Evolutionary conservation across 1,284 basidiomycete species (phyloP), one percentile per base, ranked within the genome.

Genomic region (Takashimella tepidaria): DNA sequence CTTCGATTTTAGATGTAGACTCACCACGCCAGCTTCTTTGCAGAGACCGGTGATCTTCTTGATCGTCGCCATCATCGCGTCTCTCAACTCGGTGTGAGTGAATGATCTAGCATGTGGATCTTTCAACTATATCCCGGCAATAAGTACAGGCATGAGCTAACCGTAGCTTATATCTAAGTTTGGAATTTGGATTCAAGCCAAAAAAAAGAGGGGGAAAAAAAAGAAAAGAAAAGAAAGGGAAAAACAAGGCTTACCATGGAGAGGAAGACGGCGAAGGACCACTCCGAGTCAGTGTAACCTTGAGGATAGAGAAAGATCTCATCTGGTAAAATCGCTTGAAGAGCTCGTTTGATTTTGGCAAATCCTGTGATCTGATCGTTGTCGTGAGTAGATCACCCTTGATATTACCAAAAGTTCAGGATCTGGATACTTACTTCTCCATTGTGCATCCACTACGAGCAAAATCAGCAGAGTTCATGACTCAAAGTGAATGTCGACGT

Each of bases 201-300:
- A n/a, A n/a, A n/a, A n/a, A n/a, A n/a, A n/a, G n/a, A n/a, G n/a
- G n/a, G n/a, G n/a, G n/a, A n/a, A n/a, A n/a, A n/a, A n/a, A n/a
- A n/a, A n/a, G n/a, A n/a, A n/a, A n/a, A n/a, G n/a, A n/a, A n/a
- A n/a, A n/a, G n/a, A n/a, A n/a, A n/a, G n/a, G n/a, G n/a, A n/a
- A n/a, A n/a, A n/a, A n/a, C n/a, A n/a, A n/a, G n/a, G n/a, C n/a
- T 47, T 49, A 86, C 90, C 78, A 88, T 91, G 3, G 89, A 88
- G 21, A 97, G 76, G 72, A 92, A 89, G 47, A 95, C 77, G 10
- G 89, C 92, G 68, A 96, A 97, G 5, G 89, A 86, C 91, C 92
- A 96, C 79, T 97, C 91, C 1, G 91, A 92, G 73, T 95, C 91
- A n/a, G 92, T 96, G 68, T 92, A 92, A 49, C 92, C 92, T 51